Evolutionary conservation across 352 stramenopile genomes (phyloP).

Genomic region (Phytophthora sojae): DNA sequence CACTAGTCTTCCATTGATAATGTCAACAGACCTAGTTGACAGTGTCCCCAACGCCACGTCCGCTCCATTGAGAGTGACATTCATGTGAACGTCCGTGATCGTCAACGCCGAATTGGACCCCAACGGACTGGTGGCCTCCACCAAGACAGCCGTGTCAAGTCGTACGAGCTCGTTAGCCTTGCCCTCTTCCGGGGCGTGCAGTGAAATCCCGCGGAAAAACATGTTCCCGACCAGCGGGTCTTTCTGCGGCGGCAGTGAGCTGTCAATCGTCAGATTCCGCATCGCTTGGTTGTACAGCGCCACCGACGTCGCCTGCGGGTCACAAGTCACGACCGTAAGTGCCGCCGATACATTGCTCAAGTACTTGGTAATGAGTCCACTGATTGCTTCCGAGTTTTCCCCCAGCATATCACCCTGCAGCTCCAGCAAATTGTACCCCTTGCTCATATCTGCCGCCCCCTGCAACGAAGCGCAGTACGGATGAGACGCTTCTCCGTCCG

Average conservation of each 20-base stretch:
- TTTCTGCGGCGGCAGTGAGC: conserved; percentile 62
- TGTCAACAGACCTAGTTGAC: conserved; percentile 58
- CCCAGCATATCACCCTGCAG: conserved; percentile 73
- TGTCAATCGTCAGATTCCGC: conserved; percentile 75
- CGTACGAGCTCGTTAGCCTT: conserved; percentile 55
- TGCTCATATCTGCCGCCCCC: conserved; percentile 36
- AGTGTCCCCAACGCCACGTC: conserved; percentile 59
- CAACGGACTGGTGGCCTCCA: conserved; percentile 76
- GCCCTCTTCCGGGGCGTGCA: conserved; percentile 52
- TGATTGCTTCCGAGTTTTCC: conserved; percentile 70
- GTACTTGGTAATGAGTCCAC: conserved; percentile 80
- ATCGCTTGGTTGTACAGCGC: conserved; percentile 79
- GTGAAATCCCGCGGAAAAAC: conserved; percentile 68
- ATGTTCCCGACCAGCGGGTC: conserved; percentile 66
- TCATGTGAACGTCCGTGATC: conserved; percentile 70
- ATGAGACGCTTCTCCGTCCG: conserved; percentile 56
- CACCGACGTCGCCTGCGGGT: conserved; percentile 64
- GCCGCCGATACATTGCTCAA: conserved; percentile 62
- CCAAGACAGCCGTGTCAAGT: conserved; percentile 60
- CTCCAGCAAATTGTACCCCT: conserved; percentile 78
- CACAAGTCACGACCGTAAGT: conserved; percentile 71
- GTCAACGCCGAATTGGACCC: conserved; percentile 64
- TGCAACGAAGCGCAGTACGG: conserved; percentile 56
- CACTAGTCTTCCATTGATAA: conserved; percentile 62
- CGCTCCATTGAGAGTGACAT: conserved; percentile 52